phyloP scores from a whole-genome alignment of 2,329 filamentous ascomycete species.

The Fusarium virguliforme region DNA sequence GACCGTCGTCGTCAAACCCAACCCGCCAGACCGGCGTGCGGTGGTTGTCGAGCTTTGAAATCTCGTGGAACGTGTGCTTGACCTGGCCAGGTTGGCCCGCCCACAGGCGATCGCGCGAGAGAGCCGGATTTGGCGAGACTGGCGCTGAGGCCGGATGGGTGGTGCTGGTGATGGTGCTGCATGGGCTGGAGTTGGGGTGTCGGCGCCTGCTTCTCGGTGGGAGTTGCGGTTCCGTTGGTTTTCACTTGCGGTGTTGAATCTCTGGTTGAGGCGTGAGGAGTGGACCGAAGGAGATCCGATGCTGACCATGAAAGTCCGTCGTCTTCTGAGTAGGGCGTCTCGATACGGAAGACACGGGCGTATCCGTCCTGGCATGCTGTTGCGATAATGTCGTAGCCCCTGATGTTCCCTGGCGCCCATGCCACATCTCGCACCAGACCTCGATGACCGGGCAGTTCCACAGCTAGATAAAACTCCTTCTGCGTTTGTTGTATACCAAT shows the following conservation, averaged over 20 bases:
- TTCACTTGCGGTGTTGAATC: conserved; percentile 53
- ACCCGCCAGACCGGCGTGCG: conserved; percentile 83
- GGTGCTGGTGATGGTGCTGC: conserved; percentile 54
- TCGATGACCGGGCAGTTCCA: conserved; percentile 80
- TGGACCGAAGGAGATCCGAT: conserved; percentile 61
- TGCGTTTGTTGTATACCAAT: conserved; percentile 70
- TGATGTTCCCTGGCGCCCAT: conserved; percentile 93
- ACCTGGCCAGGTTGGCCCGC: conserved; percentile 77
- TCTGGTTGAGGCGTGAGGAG: conserved; percentile 45
- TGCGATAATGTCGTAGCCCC: conserved; percentile 91
- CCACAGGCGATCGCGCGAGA: conserved; percentile 65
- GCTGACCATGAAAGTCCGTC: conserved; percentile 68
- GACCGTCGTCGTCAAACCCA: conserved; percentile 78
- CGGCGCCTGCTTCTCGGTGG: conserved; percentile 40
- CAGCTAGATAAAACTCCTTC: conserved; percentile 89
- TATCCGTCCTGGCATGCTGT: conserved; percentile 94
- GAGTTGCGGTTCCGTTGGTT: conserved; percentile 50
- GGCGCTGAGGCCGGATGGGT: conserved; percentile 66
- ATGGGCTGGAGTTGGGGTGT: conserved; percentile 49
- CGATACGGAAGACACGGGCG: conserved; percentile 88
- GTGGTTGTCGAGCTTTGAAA: conserved; percentile 78
- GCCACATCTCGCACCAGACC: conserved; percentile 88
- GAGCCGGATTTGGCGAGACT: conserved; percentile 68
- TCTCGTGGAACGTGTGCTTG: conserved; percentile 73
- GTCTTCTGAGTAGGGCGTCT: conserved; percentile 68